A percentile compares a stretch with the other conserved stretches of the same genome.
Evolutionary conservation across 78 protist species (phyloP).

Genomic region (Dictyostelium discoideum): DNA sequence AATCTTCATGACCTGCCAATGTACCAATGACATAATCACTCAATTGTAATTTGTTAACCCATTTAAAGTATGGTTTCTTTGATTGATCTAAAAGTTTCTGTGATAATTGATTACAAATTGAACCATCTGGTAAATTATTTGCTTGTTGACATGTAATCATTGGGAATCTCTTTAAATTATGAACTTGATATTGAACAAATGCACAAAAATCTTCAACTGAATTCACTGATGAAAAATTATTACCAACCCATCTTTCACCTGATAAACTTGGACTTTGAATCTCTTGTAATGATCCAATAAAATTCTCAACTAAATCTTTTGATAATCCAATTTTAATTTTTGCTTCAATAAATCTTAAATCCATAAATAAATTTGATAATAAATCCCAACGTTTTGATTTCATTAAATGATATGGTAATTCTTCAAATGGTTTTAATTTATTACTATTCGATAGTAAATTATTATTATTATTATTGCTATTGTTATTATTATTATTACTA

Average conservation of each 20-base stretch:
- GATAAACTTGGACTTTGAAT: slow-evolving; percentile 35
- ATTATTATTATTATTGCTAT: background rate
- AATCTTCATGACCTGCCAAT: slow-evolving; percentile 68
- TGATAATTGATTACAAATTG: slow-evolving; percentile 21
- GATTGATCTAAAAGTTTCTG: background rate
- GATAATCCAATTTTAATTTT: slow-evolving; percentile 29
- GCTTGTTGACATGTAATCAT: slow-evolving; percentile 40
- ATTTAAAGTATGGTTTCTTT: slow-evolving; percentile 9
- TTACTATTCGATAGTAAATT: background rate
- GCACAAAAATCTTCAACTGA: slow-evolving; percentile 36
- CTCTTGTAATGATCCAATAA: background rate
- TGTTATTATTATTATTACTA: background rate
- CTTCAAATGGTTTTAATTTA: slow-evolving; percentile 26
- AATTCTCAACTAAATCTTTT: slow-evolving; percentile 22
- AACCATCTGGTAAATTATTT: slow-evolving; percentile 58
- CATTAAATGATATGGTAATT: slow-evolving; percentile 57
- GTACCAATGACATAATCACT: slow-evolving; percentile 47
- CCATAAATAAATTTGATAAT: slow-evolving; percentile 14
- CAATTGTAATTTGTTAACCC: slow-evolving; percentile 57
- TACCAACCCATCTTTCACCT: slow-evolving; percentile 72
- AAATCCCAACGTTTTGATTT: slow-evolving; percentile 51
- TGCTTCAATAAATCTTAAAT: slow-evolving; percentile 44
- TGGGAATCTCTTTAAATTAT: slow-evolving; percentile 47
- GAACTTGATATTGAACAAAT: slow-evolving; percentile 58
- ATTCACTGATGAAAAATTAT: slow-evolving; percentile 28